A percentile compares a stretch with the other conserved stretches of the same genome.
Evolutionary conservation across 2,329 filamentous ascomycete genomes (phyloP).

Genomic region (Bimuria novae-zelandiae): DNA sequence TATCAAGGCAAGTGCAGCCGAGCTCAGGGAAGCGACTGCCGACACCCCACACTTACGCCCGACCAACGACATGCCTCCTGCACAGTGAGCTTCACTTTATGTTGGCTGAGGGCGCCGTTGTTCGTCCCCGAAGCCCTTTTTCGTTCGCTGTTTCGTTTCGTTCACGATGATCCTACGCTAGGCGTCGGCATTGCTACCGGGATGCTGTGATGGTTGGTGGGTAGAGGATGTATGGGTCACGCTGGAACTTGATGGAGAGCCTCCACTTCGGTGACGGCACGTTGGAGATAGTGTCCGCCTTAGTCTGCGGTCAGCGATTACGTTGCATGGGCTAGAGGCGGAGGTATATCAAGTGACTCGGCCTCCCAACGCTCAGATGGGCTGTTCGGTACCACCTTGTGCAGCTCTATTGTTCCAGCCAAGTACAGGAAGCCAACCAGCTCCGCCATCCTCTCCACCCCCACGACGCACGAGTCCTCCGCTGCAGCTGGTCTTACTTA

Average conservation of each 20-base stretch:
- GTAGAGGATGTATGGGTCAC: constrained; percentile 31
- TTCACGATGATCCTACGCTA: too few relatives aligned
- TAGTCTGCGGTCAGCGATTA: constrained; percentile 25
- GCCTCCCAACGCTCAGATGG: constrained; percentile 17
- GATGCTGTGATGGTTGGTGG: too few relatives aligned
- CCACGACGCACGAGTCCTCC: constrained; percentile 34
- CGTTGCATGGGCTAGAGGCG: constrained; percentile 30
- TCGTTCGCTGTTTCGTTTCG: constrained; percentile 10
- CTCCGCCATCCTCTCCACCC: constrained; percentile 23
- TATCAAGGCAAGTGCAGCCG: constrained; percentile 36
- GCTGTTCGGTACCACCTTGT: constrained; percentile 22
- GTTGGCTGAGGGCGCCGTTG: constrained; percentile 10
- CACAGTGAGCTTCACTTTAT: constrained; percentile 4
- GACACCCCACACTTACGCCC: constrained; percentile 11
- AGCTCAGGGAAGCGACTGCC: constrained; percentile 16
- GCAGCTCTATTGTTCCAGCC: constrained; percentile 21
- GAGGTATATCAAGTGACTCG: constrained; percentile 40
- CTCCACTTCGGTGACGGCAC: too few relatives aligned
- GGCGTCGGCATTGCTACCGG: too few relatives aligned
- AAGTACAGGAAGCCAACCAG: constrained; percentile 20
- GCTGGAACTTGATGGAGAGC: background rate
- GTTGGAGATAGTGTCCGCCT: constrained; percentile 33
- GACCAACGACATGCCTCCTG: constrained; percentile 22
- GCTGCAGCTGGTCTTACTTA: constrained; percentile 30
- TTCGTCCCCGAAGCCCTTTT: background rate